Conservation (phyloP, 768 basidiomycete species). For the Xerocomellus amylosporus region DNA sequence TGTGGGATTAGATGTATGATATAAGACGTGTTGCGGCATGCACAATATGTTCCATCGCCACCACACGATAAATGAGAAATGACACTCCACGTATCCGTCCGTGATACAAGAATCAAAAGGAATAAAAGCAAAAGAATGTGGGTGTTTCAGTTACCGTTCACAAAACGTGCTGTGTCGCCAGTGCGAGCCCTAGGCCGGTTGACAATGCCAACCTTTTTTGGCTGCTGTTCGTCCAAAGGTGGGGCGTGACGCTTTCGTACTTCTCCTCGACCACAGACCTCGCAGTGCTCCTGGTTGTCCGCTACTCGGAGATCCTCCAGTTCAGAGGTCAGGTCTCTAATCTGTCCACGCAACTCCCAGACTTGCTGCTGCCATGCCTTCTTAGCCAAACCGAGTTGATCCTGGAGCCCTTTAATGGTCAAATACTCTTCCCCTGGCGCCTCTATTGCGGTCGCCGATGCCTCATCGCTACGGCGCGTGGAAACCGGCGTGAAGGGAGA, state of each 20-base stretch:
- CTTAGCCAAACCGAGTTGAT: slow-evolving; percentile 56
- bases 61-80: slow-evolving; percentile 16
- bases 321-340: slow-evolving; percentile 68
- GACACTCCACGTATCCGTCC: slow-evolving; percentile 16
- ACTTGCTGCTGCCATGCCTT: slow-evolving; percentile 70
- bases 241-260: slow-evolving; percentile 6
- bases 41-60: slow-evolving; percentile 7
- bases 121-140: slow-evolving; percentile 11
- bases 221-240: slow-evolving; percentile 18
- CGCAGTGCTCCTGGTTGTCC: slow-evolving; percentile 49
- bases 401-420: slow-evolving; percentile 53
- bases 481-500: slow-evolving; percentile 49
- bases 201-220: slow-evolving; percentile 42
- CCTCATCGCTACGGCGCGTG: slow-evolving; percentile 34
- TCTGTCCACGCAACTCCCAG: slow-evolving; percentile 72
- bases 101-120: slow-evolving; percentile 9
- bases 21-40: slow-evolving; percentile 12
- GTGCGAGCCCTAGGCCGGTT: slow-evolving; percentile 67
- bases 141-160: slow-evolving; percentile 36
- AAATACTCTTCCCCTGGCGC: slow-evolving; percentile 42
- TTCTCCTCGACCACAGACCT: slow-evolving; percentile 56
- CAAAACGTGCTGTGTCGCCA: slow-evolving; percentile 63
- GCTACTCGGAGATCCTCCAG: slow-evolving; percentile 52
- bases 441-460: slow-evolving; percentile 21
- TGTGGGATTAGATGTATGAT: slow-evolving; percentile 10